A percentile compares a stretch with the other conserved stretches of the same genome.
phyloP scores from a whole-genome alignment of 805 yeast genomes.

The Zygoascus bituminiphila region DNA sequence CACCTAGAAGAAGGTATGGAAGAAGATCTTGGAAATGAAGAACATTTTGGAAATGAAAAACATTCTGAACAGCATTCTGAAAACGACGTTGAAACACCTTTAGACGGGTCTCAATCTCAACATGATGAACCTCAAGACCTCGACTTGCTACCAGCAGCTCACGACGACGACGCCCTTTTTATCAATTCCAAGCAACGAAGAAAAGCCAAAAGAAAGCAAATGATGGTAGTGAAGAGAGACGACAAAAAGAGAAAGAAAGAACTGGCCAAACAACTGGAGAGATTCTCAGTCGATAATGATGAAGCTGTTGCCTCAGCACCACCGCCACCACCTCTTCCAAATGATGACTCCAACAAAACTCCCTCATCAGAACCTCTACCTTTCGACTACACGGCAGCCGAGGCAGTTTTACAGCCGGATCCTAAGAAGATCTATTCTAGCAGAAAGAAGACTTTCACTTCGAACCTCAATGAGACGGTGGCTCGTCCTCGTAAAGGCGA shows the following conservation, averaged over 20 bases:
- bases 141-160: background rate
- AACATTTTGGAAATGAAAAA: slow-evolving; percentile 2
- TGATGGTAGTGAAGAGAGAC: slow-evolving; percentile 3
- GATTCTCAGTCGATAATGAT: background rate
- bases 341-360: background rate
- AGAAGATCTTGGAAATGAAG: slow-evolving; percentile 5
- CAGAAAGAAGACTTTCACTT: background rate
- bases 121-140: background rate
- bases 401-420: background rate
- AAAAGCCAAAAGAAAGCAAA: slow-evolving; percentile 10
- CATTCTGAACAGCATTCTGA: background rate
- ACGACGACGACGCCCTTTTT: slow-evolving; percentile 1
- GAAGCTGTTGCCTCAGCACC: background rate
- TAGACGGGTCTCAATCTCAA: no score
- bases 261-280: background rate
- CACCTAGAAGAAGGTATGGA: slow-evolving; percentile 3
- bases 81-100: background rate
- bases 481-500: background rate
- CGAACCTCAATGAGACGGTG: background rate
- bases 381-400: background rate
- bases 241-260: slow-evolving; percentile 2
- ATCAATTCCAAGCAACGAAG: slow-evolving; percentile 8
- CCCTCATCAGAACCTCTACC: no score
- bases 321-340: background rate
- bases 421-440: background rate